A percentile compares a stretch with the other conserved stretches of the same genome.
Conservation (phyloP, 768 basidiomycete genomes). For the Lanmaoa pseudosensibilis region DNA sequence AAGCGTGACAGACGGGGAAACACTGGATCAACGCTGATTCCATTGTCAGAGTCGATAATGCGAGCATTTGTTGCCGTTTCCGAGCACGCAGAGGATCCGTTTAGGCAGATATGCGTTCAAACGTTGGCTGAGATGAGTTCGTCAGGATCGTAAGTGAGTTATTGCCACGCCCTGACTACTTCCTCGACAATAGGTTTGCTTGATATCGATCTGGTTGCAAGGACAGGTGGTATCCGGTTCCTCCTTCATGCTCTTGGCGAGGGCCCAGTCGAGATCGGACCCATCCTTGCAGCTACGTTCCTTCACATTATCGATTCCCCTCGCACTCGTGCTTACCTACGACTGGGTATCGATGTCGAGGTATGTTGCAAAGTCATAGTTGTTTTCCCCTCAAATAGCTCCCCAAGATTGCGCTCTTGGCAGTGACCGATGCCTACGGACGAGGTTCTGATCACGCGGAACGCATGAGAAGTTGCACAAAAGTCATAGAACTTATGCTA, state of each 20-base stretch:
- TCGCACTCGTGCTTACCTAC: conserved; percentile 71
- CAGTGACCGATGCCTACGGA: conserved; percentile 91
- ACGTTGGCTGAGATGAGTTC: conserved; percentile 88
- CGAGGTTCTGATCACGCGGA: conserved; percentile 78
- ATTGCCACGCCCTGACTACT: conserved; percentile 9
- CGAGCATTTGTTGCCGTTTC: conserved; percentile 91
- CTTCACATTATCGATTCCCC: conserved; percentile 85
- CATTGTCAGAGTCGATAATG: conserved; percentile 74
- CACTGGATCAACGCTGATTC: conserved; percentile 46
- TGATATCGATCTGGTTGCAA: conserved; percentile 78
- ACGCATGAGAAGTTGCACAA: conserved; percentile 73
- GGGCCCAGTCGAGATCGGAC: conserved; percentile 79
- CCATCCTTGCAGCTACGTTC: conserved; percentile 77
- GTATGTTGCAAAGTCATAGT: conserved; percentile 40
- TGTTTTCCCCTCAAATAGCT: background rate
- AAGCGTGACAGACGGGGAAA: conserved; percentile 44
- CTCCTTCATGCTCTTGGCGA: conserved; percentile 88
- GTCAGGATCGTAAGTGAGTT: conserved; percentile 28
- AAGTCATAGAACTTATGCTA: conserved; percentile 79
- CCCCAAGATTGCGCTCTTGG: conserved; percentile 75
- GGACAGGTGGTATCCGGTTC: conserved; percentile 82
- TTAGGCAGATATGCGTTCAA: conserved; percentile 78
- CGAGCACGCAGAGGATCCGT: conserved; percentile 89
- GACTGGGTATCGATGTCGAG: conserved; percentile 87
- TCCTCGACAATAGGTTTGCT: conserved; percentile 62